These are phyloP conservation scores for Trichoderma koningiopsis DNA, from an alignment of 2,329 filamentous ascomycete species.

Conservation along the genomic window DNA sequence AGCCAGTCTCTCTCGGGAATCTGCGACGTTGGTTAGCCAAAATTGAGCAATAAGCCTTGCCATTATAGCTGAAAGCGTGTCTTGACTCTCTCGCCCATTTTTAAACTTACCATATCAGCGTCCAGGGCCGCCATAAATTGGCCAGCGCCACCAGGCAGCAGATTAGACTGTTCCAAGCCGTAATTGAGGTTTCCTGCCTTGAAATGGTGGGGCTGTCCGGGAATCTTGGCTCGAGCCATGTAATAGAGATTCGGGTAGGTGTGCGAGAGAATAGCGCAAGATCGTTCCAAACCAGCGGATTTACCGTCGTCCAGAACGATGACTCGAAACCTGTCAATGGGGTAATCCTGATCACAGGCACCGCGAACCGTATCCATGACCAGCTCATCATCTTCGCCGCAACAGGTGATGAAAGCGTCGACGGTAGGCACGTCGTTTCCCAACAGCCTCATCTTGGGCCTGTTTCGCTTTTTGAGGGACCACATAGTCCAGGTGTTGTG, in stretches of 20 bases:
- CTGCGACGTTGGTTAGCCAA: slow-evolving; percentile 32
- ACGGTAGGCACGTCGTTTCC: slow-evolving; percentile 55
- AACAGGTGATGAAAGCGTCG: slow-evolving; percentile 60
- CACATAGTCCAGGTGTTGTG: slow-evolving; percentile 62
- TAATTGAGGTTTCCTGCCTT: slow-evolving; percentile 68
- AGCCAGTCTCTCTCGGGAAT: slow-evolving; percentile 65
- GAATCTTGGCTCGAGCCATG: slow-evolving; percentile 52
- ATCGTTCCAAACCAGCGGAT: slow-evolving; percentile 46
- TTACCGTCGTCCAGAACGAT: slow-evolving; percentile 59
- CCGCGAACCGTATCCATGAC: slow-evolving; percentile 60
- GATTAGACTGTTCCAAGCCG: slow-evolving; percentile 53
- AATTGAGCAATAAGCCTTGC: not conserved
- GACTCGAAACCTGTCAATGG: slow-evolving; percentile 54
- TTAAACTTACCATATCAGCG: slow-evolving; percentile 59
- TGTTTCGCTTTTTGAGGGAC: slow-evolving; percentile 55
- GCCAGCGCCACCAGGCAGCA: slow-evolving; percentile 57
- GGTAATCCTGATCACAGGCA: slow-evolving; percentile 58
- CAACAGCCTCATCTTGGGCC: slow-evolving; percentile 55
- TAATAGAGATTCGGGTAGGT: slow-evolving; percentile 55
- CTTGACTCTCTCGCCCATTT: not conserved
- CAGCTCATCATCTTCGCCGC: slow-evolving; percentile 58
- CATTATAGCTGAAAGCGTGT: not conserved
- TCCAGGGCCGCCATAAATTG: slow-evolving; percentile 65
- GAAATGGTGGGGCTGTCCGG: slow-evolving; percentile 57
- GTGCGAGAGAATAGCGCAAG: slow-evolving; percentile 42